A percentile compares a stretch with the other conserved stretches of the same genome.
These are phyloP conservation scores for Acanthamoeba castellanii DNA, from an alignment of 208 protist species.

Conservation along the genomic window DNA sequence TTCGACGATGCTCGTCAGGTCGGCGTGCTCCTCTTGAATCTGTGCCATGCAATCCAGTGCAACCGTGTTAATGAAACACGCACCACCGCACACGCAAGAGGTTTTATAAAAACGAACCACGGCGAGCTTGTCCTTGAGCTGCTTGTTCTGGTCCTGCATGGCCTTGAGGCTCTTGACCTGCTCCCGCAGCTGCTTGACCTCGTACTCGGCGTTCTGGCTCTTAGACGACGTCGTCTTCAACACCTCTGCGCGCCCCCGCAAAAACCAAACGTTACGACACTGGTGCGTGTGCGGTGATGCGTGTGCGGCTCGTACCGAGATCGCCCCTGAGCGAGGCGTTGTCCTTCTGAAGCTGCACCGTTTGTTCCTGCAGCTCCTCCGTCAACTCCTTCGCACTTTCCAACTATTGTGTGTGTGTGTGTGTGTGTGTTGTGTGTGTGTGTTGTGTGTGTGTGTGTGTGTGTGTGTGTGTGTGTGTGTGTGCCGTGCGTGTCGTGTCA, in stretches of 20 bases:
- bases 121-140: constrained; percentile 4
- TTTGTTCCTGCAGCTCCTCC: neutral
- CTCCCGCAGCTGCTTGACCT: constrained; percentile 19
- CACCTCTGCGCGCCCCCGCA: neutral
- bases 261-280: too few relatives aligned
- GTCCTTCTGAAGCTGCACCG: neutral
- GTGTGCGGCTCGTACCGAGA: neutral
- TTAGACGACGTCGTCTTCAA: neutral
- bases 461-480: too few relatives aligned
- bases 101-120: neutral
- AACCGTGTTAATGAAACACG: too few relatives aligned
- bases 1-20: neutral
- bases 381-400: neutral
- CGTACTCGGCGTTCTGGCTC: neutral
- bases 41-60: neutral
- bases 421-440: too few relatives aligned
- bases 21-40: constrained; percentile 1
- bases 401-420: too few relatives aligned
- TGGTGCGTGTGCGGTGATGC: too few relatives aligned
- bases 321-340: neutral
- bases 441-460: too few relatives aligned
- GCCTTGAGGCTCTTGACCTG: neutral
- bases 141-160: neutral
- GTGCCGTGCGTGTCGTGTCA: too few relatives aligned
- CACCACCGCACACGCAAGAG: too few relatives aligned